Evolutionary conservation across 1,139 yeast species (phyloP), one percentile per base, ranked within the genome.

Genomic region (Saccharomyces hybrid): DNA sequence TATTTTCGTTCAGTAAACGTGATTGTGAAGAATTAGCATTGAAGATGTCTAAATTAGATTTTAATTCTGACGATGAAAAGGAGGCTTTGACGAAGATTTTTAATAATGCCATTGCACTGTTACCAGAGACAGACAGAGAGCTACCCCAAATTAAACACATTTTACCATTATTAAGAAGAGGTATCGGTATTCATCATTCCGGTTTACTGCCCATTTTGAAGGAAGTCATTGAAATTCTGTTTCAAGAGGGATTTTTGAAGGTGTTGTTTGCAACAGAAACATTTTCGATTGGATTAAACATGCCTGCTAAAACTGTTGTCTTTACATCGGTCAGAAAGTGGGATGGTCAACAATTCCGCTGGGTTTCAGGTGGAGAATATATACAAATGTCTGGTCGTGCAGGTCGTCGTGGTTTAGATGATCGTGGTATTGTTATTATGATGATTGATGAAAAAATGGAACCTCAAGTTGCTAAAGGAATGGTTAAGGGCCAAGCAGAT

Each of bases 361-460:
- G 98, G 98, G 97, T 95, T 46, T 88, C 97, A 54, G 98, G 98
- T 57, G 99, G 99, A 75, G 99, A 95, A 73, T 95, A 93, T 72
- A 95, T 93, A 65, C 99, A 95, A 75, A 93, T 93, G 99, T 88
- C 97, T 47, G 99, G 99, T 60, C 85, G 99, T 75, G 99, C 99
- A 16, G 99, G 99, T 66, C 91, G 99, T 78, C 88, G 99, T 79
- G 99, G 99, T 66, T 80, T 95, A 61, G 99, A 95, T 78, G 97
- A 93, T 69, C 85, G 98, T 69, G 99, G 99, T 74, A 91, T 93
- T 70, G 99, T 95, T 54, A 93, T 95, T 64, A 87, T 95, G 88
- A 95, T 95, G 99, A 90, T 93, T 71, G 98, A 93, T 70, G 98
- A 93, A 70, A 93, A 91, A 68, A 95, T 95, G 99, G 99, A 95